A percentile compares a stretch with the other conserved stretches of the same genome.
Evolutionary conservation across 106 monocot species (phyloP).

Genomic region (Dendrobium huoshanense): DNA sequence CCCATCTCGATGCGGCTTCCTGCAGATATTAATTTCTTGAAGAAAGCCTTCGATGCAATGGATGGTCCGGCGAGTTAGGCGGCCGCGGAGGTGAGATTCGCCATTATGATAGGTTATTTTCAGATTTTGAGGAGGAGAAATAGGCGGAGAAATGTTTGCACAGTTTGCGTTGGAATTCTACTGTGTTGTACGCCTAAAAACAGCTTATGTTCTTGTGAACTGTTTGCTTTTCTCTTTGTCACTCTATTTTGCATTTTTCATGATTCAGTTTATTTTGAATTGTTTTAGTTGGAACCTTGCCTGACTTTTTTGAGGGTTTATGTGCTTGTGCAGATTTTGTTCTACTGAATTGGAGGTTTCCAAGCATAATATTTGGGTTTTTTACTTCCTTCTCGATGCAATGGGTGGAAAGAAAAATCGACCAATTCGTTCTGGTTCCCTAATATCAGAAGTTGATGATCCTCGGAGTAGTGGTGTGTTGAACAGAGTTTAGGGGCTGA

Average conservation of each 20-base stretch:
- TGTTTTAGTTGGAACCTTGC: neutral
- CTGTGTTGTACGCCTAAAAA: neutral
- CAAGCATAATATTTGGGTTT: neutral
- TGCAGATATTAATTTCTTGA: too few species aligned
- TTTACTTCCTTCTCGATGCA: neutral
- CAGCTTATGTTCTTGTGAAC: neutral
- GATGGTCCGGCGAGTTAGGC: too few species aligned
- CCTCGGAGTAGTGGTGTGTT: neutral
- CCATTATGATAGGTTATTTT: too few species aligned
- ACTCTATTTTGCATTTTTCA: neutral
- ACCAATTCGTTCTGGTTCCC: constrained; percentile 50
- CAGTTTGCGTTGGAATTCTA: neutral
- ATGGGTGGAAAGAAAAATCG: constrained; percentile 82
- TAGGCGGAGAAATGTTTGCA: neutral
- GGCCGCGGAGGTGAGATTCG: too few species aligned
- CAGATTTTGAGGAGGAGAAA: too few species aligned
- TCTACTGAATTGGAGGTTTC: neutral
- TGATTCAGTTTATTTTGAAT: neutral
- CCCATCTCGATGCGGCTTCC: too few species aligned
- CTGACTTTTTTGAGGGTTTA: neutral
- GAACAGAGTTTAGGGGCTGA: constrained; percentile 1
- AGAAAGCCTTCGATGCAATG: too few species aligned
- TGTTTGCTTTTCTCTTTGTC: neutral
- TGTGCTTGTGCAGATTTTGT: neutral
- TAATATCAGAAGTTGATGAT: constrained; percentile 10